A percentile compares a stretch with the other conserved stretches of the same genome.
phyloP scores from a whole-genome alignment of 129 eudicot genomes.

The Artemisia argyi region DNA sequence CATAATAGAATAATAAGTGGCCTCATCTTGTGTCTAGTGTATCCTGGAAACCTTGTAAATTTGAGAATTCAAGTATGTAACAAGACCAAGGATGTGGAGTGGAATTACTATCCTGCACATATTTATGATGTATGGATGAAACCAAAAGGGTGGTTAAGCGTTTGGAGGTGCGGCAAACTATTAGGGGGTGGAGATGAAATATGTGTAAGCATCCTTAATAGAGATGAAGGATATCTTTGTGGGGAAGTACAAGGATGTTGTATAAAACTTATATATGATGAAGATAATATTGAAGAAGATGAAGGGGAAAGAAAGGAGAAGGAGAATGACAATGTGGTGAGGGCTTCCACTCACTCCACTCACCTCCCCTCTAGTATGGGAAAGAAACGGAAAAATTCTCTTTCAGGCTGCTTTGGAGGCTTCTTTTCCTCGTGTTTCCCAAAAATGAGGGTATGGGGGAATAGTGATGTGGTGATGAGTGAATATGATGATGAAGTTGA shows the following conservation, averaged over 20 bases:
- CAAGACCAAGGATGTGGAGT: constrained; percentile 12
- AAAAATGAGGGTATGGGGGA: no score
- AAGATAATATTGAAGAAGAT: neutral
- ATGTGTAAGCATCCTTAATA: neutral
- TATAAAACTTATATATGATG: neutral
- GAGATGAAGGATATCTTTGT: neutral
- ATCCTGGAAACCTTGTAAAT: neutral
- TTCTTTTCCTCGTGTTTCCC: no score
- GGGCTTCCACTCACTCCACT: no score
- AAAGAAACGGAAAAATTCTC: no score
- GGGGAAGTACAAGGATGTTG: constrained; percentile 5
- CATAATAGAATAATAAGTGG: constrained; percentile 11
- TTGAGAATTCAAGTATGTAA: neutral
- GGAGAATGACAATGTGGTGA: neutral
- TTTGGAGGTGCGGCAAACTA: constrained; percentile 11
- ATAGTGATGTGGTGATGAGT: no score
- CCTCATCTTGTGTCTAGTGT: constrained; percentile 4
- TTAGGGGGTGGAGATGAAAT: constrained; percentile 7
- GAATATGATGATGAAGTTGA: no score
- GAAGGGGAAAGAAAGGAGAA: neutral
- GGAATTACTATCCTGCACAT: neutral
- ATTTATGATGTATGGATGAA: neutral
- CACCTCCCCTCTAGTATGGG: no score
- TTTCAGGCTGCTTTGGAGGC: no score
- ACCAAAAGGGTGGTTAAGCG: neutral